A percentile compares a stretch with the other conserved stretches of the same genome.
phyloP scores from a whole-genome alignment of 495 filamentous ascomycete genomes.

The Bryoglossum gracile region DNA sequence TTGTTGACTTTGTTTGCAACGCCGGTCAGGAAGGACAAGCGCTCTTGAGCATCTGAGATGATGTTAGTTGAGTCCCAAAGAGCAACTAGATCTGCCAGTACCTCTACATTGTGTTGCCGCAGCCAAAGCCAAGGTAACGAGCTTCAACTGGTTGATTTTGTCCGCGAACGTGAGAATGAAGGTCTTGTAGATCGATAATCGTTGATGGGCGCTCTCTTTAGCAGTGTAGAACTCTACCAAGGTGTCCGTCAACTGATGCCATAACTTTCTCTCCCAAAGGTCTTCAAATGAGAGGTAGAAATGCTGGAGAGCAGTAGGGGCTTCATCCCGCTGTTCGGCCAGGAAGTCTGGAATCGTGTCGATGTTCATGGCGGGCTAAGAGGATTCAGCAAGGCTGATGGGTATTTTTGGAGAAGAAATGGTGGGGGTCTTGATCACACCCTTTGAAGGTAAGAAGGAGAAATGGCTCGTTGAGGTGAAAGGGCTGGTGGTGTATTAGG shows the following conservation, averaged over 20 bases:
- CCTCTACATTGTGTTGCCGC: slow-evolving; percentile 82
- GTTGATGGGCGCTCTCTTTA: slow-evolving; percentile 71
- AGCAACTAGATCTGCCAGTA: slow-evolving; percentile 29
- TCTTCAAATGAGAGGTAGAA: slow-evolving; percentile 92
- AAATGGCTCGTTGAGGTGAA: background rate
- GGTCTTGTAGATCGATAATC: slow-evolving; percentile 82
- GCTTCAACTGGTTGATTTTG: slow-evolving; percentile 98
- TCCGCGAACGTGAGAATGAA: slow-evolving; percentile 96
- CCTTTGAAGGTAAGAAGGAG: background rate
- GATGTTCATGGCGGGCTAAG: slow-evolving; percentile 21
- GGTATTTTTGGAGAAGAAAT: background rate
- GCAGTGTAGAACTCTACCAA: slow-evolving; percentile 85
- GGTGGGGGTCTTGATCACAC: background rate
- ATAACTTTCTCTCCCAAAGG: slow-evolving; percentile 96
- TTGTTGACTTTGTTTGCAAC: slow-evolving; percentile 86
- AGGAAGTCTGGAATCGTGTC: slow-evolving; percentile 88
- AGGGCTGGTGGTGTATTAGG: slow-evolving; percentile 7
- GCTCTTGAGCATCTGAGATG: slow-evolving; percentile 73
- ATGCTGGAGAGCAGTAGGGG: slow-evolving; percentile 79
- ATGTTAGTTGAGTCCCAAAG: slow-evolving; percentile 5
- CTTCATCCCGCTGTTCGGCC: slow-evolving; percentile 73
- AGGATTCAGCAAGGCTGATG: background rate
- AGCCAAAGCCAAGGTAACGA: slow-evolving; percentile 81
- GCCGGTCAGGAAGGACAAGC: slow-evolving; percentile 75
- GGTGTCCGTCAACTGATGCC: slow-evolving; percentile 94